Base-by-base conservation (phyloP, 2,329 filamentous ascomycete genomes). In the Ceratocystis destructans region DNA sequence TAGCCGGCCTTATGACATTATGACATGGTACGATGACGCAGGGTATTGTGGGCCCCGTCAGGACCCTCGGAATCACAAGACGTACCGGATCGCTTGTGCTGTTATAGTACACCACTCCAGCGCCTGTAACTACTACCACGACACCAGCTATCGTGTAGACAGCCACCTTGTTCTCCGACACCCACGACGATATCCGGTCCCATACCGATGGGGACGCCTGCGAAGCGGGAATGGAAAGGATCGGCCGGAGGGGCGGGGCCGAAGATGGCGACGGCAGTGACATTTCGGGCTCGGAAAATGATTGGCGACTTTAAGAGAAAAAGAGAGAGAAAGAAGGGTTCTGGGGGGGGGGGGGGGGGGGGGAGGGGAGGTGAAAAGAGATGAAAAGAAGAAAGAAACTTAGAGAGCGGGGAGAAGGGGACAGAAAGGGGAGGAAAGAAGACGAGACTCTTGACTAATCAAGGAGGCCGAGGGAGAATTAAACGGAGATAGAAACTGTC, bases 101-200 rank as follows among this genome's bases (percentile, higher is more conserved):
- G 63, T 68, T 80, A 77, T 96, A 97, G 80, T 97, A 99, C 73
- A 96, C 87, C 55, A 90, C 89, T 71, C 94, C 93, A 44, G 92
- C 93, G 69, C 89, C 90, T 15, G 90, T 94, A 66, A 96, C 89
- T 55, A 96, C 90, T 61, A 96, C 83, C 65, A 93, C 93, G 68
- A 96, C 89, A 73, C 94, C 94, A 66, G 93, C 94, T 77, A 97
- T 90, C 71, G 94, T 96, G 78, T 96, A 99, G 69, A 96, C 92
- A 65, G 93, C 83, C 61, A 90, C 88, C 80, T 96, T 97, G 79
- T 99, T 92, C 75, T 97, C 93, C 1, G 91, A 89, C 15, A 89
- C 91, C 93, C 94, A 99, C 73, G 81, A 87, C 70, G 91, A 88
- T 77, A 96, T 80, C 73, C 92, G 87, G 76, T 96, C 90, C 91